A percentile compares a stretch with the other conserved stretches of the same genome.
These are phyloP conservation scores for Pseudogymnoascus sp. DNA, from an alignment of 2,329 filamentous ascomycete species.

Conservation along the genomic window DNA sequence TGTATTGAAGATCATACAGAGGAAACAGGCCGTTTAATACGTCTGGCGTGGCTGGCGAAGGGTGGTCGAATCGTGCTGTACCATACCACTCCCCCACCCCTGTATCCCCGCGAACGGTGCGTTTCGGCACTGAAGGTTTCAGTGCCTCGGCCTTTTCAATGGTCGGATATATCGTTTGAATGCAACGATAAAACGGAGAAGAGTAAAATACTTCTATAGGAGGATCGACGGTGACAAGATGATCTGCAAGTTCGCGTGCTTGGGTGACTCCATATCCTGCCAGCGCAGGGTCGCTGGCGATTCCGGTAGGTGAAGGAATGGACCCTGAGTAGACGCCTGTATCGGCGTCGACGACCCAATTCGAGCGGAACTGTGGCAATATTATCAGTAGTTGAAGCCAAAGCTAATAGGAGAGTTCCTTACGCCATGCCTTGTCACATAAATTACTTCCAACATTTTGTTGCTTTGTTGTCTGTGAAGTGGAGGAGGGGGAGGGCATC, in stretches of 20 bases:
- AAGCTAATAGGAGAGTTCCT: conserved; percentile 28
- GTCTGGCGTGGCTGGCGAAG: conserved; percentile 58
- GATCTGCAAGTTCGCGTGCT: conserved; percentile 63
- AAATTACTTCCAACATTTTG: conserved; percentile 39
- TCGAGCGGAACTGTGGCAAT: conserved; percentile 67
- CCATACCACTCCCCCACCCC: conserved; percentile 86
- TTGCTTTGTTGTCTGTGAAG: not conserved
- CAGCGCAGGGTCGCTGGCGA: conserved; percentile 79
- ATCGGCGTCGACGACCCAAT: conserved; percentile 75
- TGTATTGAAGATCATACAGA: conserved; percentile 47
- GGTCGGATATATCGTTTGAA: conserved; percentile 73
- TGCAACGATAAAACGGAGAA: conserved; percentile 78
- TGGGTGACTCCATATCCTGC: conserved; percentile 82
- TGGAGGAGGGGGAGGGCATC: not conserved
- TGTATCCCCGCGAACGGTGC: conserved; percentile 46
- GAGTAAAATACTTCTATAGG: conserved; percentile 72
- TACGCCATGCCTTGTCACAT: conserved; percentile 68
- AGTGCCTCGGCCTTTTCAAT: conserved; percentile 38
- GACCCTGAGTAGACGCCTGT: conserved; percentile 70
- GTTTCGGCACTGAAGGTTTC: conserved; percentile 18
- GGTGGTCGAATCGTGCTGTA: conserved; percentile 75
- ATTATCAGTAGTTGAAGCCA: not conserved
- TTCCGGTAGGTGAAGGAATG: conserved; percentile 76
- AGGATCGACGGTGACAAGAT: conserved; percentile 55
- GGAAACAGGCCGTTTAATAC: conserved; percentile 63